phyloP scores from a whole-genome alignment of 2,329 filamentous ascomycete genomes.

The Xylaria sp. region DNA sequence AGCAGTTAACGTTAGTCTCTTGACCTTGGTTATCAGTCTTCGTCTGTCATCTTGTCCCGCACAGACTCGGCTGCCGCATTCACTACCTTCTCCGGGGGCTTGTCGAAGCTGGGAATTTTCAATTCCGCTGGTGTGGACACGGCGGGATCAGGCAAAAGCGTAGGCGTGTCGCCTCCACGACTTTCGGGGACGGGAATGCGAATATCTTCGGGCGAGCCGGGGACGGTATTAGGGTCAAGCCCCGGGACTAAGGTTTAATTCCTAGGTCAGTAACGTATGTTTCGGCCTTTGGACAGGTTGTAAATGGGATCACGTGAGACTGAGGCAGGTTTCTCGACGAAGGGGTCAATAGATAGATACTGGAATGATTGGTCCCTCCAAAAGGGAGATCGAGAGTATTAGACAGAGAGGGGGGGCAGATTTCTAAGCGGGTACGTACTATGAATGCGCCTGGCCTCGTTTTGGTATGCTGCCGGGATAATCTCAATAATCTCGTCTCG shows the following conservation, averaged over 20 bases:
- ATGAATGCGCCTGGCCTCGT: slow-evolving; percentile 89
- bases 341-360: background rate
- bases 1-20: background rate
- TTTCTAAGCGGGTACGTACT: slow-evolving; percentile 51
- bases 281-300: background rate
- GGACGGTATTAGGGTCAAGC: slow-evolving; percentile 73
- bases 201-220: slow-evolving; percentile 83
- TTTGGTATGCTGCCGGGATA: slow-evolving; percentile 96
- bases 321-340: background rate
- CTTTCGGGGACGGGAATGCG: slow-evolving; percentile 74
- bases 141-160: slow-evolving; percentile 59
- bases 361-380: background rate
- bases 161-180: slow-evolving; percentile 55
- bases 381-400: background rate
- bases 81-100: slow-evolving; percentile 47
- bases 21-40: slow-evolving; percentile 42
- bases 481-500: slow-evolving; percentile 99
- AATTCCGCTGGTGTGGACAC: slow-evolving; percentile 60
- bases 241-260: slow-evolving; percentile 63
- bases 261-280: slow-evolving; percentile 18
- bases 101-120: slow-evolving; percentile 45
- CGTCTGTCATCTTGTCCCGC: slow-evolving; percentile 49
- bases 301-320: background rate
- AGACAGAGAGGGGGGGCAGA: background rate
- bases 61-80: slow-evolving; percentile 49